Base-by-base conservation (phyloP, 2,329 filamentous ascomycete genomes). In the Alternaria arborescens region DNA sequence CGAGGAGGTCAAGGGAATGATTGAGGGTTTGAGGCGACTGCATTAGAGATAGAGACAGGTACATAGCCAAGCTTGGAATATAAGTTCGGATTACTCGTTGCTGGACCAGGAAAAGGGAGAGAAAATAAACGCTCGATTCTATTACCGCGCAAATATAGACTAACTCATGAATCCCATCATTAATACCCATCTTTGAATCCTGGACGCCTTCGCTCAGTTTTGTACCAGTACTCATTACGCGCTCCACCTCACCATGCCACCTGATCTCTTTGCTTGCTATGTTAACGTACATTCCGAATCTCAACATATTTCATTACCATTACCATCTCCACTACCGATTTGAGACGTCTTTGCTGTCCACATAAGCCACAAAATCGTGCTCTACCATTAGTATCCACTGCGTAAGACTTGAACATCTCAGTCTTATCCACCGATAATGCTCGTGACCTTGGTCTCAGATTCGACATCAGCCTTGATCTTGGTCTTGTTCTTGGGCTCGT, bases 1-100 rank as follows among this genome's bases (percentile, higher is more conserved):
- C 82, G 64, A 86, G 82, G 77, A 77, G 18, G 71, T 82, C 78
- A 92, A 65, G 84, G 89, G 77, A 75, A 88, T 81, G 85, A 84
- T 88, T 16, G 86, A 88, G 69, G 81, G 79, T 4, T 66, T 88
- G 72, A 83, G 83, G 66, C 77, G 86, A 65, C 73, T 88, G 66
- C 74, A 77, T 62, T 79, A 70, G 43, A 38, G 20, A 28, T 10
- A 20, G 12, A 18, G 5, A 14, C 5, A 20, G 5, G 32, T 38
- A 50, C 20, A 24, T 36, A 30, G 6, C 10, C 26, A 43, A 18
- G n/a, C 28, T 34, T 12, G 22, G 22, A 42, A 28, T 16, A 42
- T 20, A 28, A 26, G 26, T 38, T 5, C 20, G 7, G 22, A 20
- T 4, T 50, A 50, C 46, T 38, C 20, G 4, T 26, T 8, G 14